These are phyloP conservation scores for Guadua angustifolia DNA, from an alignment of 176 grass and related monocot genomes.

Conservation along the genomic window DNA sequence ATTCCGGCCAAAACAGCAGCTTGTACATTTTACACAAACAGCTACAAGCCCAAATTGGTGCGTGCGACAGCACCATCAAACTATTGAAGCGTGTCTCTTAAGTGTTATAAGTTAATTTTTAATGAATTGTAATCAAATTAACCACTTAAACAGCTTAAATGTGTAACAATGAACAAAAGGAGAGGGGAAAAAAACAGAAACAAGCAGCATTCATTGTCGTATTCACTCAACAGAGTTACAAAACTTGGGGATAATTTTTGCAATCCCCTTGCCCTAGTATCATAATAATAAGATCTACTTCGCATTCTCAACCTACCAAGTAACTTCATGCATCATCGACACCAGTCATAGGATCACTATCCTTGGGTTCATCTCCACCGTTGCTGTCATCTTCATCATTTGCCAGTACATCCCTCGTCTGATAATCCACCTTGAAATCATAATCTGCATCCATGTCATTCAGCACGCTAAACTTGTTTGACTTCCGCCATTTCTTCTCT, in stretches of 20 bases:
- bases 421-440: conserved; percentile 60
- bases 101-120: background rate
- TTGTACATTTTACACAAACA: background rate
- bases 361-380: conserved; percentile 19
- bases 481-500: conserved; percentile 54
- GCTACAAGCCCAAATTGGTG: background rate
- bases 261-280: background rate
- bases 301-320: background rate
- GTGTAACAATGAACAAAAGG: background rate
- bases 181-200: background rate
- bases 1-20: background rate
- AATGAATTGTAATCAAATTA: background rate
- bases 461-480: conserved; percentile 41
- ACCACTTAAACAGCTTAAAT: background rate
- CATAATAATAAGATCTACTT: background rate
- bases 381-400: conserved; percentile 28
- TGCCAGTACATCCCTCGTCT: conserved; percentile 47
- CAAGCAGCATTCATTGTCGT: background rate
- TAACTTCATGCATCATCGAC: conserved; percentile 48
- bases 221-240: background rate
- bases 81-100: background rate
- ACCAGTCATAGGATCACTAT: conserved; percentile 51
- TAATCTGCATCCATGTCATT: conserved; percentile 57
- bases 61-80: background rate
- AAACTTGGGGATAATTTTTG: background rate